Base-by-base conservation (phyloP, 2,329 filamentous ascomycete species). In the Phyllosticta citriasiana region DNA sequence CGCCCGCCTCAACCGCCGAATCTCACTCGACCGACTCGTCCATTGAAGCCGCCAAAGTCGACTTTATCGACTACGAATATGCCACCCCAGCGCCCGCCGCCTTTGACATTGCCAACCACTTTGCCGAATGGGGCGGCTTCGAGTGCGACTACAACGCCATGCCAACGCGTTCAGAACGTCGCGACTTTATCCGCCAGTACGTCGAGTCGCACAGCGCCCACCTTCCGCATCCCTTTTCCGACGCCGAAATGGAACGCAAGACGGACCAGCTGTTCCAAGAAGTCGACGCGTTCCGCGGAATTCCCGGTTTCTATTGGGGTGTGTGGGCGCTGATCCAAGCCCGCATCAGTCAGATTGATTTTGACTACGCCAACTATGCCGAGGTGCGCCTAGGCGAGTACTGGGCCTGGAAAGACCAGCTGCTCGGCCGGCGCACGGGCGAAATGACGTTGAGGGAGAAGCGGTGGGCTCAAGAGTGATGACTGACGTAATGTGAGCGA, bases 21-120 rank as follows among this genome's bases (percentile, higher is more conserved):
- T 59, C 63, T 10, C 66, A 70, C 57, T 33, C 57, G 4, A 57
- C 57, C 47, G 53, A 57, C 19, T 53, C 55, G 24, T 57, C 56
- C 52, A 60, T 65, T 19, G 61, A 62, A 53, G 67, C 70, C 2
- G 87, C 93, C 60, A 84, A 84, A 53, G 72, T 75, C 27, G 69
- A 70, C 70, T 97, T 99, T 76, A 99, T 99, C 73, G 94, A 99
- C 77, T 99, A 97, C 78, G 94, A 99, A 75, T 99, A 99, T 75
- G 91, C 92, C 14, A 94, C 91, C 4, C 92, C 94, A 2, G 93
- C 92, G 0, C 93, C 93, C 1, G 91, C 92, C 3, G 92, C 93
- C 1, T 99, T 99, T 75, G 94, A 99, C 73, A 86, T 99, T 67
- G 88, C 93, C 57, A 99, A 99, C 77, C 94, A 99, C 79, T 96